Base-by-base conservation (phyloP, 257 asterid species). In the Salvia splendens region DNA sequence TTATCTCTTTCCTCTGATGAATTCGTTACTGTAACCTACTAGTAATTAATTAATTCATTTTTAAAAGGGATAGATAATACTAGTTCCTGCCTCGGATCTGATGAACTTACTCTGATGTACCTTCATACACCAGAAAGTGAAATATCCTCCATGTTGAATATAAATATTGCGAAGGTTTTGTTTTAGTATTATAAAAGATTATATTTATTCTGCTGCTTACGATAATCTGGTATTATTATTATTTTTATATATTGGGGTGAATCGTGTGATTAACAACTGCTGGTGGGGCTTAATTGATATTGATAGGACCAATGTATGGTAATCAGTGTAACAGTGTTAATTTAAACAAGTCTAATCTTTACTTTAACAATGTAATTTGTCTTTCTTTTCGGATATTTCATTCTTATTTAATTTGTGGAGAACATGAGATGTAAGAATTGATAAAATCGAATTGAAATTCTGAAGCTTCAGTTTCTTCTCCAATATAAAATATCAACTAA, bases 31-130 rank as follows among this genome's bases (percentile, higher is more conserved):
- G 75, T 62, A 64, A 75, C 70, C 55, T 58, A 65, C 2, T 24
- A 24, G 24, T 20, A n/a, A n/a, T n/a, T n/a, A n/a, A 17, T 32
- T 50, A 64, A 12, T 48, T 49, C 65, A 54, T 32, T 45, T 63
- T 51, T 8, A 38, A 54, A 47, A 55, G 53, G 58, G 68, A 50
- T 41, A 63, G 60, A 33, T 33, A 70, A 51, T 66, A 53, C 38
- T 78, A n/a, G n/a, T n/a, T 74, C 75, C 73, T 48, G 75, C 94
- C 95, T 86, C 91, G 94, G 95, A 87, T 89, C 91, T 85, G 91
- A 80, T 82, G 89, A 87, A 84, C 68, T 85, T 75, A 24, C 30
- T 78, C 79, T 72, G 73, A 68, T 77, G 89, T 76, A 72, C 83
- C 86, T 83, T 84, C 30, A 24, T 24, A 24, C 30, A 24, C 30